Evolutionary conservation across 2,329 filamentous ascomycete species (phyloP).

Genomic region (Trichophaea hybrida): DNA sequence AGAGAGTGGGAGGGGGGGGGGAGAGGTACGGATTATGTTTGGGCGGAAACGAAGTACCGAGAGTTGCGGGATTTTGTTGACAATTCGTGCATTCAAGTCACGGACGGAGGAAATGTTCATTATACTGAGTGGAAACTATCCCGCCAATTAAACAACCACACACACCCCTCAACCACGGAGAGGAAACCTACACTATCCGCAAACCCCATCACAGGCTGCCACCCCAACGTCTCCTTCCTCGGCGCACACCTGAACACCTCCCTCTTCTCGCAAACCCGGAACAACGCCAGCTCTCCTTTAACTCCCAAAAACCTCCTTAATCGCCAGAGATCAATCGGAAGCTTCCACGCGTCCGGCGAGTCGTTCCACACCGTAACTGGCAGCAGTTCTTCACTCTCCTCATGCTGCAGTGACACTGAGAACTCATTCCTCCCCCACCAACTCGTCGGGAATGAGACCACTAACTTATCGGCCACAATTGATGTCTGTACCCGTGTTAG

Average conservation of each 20-base stretch:
- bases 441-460: neutral
- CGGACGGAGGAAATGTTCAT: constrained; percentile 47
- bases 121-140: constrained; percentile 54
- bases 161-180: neutral
- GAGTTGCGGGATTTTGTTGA: constrained; percentile 40
- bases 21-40: constrained; percentile 50
- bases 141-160: constrained; percentile 1
- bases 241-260: constrained; percentile 49
- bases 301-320: constrained; percentile 14
- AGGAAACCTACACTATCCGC: constrained; percentile 49
- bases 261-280: constrained; percentile 45
- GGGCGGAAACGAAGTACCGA: constrained; percentile 53
- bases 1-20: no score
- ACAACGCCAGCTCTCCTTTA: constrained; percentile 42
- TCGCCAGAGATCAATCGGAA: constrained; percentile 28
- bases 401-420: constrained; percentile 49
- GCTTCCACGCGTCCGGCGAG: constrained; percentile 33
- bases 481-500: constrained; percentile 54
- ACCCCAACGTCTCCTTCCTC: constrained; percentile 42
- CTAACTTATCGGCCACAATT: constrained; percentile 29
- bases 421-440: constrained; percentile 41
- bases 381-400: constrained; percentile 45
- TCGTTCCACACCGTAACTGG: constrained; percentile 54
- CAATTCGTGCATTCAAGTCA: constrained; percentile 41
- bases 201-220: constrained; percentile 52